phyloP scores from a whole-genome alignment of 2,329 filamentous ascomycete genomes.

The Pseudogymnoascus sp. region DNA sequence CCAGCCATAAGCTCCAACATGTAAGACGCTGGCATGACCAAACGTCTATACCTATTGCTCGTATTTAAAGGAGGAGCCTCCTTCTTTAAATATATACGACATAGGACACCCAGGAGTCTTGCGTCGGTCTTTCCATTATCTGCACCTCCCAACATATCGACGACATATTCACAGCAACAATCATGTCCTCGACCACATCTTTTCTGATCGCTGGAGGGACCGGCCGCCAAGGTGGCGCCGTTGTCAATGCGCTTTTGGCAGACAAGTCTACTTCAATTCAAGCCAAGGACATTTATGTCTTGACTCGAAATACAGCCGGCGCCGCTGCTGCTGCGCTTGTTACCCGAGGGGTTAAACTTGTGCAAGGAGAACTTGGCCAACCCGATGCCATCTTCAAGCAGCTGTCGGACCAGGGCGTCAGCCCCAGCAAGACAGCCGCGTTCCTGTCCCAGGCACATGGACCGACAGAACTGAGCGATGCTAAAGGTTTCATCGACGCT shows the following conservation, averaged over 20 bases:
- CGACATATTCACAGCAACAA: background rate
- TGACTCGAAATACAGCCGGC: conserved; percentile 48
- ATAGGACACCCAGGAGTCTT: background rate
- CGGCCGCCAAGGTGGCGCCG: conserved; percentile 41
- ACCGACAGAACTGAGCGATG: conserved; percentile 39
- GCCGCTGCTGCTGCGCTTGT: conserved; percentile 41
- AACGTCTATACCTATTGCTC: background rate
- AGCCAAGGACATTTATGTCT: conserved; percentile 45
- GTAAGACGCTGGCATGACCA: background rate
- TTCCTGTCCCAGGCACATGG: conserved; percentile 17
- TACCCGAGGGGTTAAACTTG: conserved; percentile 41
- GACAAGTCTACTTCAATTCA: conserved; percentile 15
- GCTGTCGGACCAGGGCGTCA: conserved; percentile 38
- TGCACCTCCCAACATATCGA: background rate
- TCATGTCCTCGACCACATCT: background rate
- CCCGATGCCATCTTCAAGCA: conserved; percentile 40
- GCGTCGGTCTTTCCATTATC: background rate
- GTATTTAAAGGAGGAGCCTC: background rate
- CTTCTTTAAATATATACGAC: background rate
- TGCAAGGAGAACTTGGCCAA: conserved; percentile 51
- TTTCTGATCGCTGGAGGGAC: conserved; percentile 40
- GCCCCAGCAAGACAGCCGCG: conserved; percentile 47
- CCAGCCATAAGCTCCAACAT: background rate
- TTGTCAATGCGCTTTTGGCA: conserved; percentile 36
- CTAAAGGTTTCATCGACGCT: conserved; percentile 45